Evolutionary conservation across 257 asterid species (phyloP).

Genomic region (Gardenia jasminoides): DNA sequence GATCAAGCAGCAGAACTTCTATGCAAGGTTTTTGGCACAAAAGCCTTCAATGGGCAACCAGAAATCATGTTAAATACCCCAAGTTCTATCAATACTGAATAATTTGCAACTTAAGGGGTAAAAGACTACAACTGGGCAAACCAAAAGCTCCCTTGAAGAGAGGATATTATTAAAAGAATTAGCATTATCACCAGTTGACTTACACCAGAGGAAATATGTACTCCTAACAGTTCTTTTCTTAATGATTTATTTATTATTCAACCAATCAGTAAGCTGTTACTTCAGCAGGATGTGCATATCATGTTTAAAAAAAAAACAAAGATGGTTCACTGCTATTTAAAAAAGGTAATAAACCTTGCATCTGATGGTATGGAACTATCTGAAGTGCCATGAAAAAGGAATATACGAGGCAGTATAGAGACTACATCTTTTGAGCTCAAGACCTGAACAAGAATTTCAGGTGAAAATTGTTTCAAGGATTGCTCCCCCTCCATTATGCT

Average conservation of each 20-base stretch:
- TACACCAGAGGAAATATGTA: not conserved
- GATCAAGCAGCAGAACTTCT: not conserved
- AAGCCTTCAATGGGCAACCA: not conserved
- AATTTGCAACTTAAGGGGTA: not conserved
- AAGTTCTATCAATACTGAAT: not conserved
- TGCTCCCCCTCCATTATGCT: conserved; percentile 98
- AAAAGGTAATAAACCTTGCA: conserved; percentile 60
- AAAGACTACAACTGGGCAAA: not conserved
- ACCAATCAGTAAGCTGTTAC: not conserved
- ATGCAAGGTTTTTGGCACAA: not conserved
- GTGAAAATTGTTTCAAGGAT: conserved; percentile 67
- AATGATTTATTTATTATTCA: not conserved
- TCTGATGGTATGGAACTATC: conserved; percentile 81
- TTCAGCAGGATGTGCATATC: not conserved
- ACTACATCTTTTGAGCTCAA: conserved; percentile 39
- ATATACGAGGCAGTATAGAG: conserved; percentile 60
- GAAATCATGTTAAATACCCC: not conserved
- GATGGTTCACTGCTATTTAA: not conserved
- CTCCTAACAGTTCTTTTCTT: not conserved
- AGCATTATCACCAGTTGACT: not conserved
- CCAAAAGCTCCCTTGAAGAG: not conserved
- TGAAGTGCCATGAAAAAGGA: conserved; percentile 79
- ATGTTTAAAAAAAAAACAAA: not conserved
- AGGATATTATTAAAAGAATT: not conserved
- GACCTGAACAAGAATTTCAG: conserved; percentile 62